phyloP scores from a whole-genome alignment of 164 flowering plant genomes.

The Annona cherimola region DNA sequence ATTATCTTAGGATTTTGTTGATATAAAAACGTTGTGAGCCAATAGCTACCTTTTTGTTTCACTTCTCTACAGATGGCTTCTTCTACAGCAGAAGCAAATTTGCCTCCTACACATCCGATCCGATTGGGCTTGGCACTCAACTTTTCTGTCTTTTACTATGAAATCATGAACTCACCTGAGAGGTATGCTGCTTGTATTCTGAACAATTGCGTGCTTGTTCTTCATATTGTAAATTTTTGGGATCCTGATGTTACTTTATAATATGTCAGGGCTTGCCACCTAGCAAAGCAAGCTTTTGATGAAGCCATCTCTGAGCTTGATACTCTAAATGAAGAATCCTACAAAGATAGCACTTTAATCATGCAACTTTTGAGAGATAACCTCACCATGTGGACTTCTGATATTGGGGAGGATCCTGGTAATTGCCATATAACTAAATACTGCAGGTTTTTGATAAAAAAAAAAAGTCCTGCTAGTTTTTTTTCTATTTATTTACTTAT shows the following conservation, averaged over 20 bases:
- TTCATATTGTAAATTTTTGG: background rate
- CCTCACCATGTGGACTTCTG: conserved; percentile 61
- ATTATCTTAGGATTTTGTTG: background rate
- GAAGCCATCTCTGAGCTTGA: conserved; percentile 60
- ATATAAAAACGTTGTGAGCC: background rate
- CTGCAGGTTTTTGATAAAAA: too few relatives aligned
- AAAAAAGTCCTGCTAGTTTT: too few relatives aligned
- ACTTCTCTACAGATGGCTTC: conserved; percentile 32
- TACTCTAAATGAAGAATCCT: conserved; percentile 47
- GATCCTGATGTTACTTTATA: conserved; percentile 1
- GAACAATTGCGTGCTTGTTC: background rate
- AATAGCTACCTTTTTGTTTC: background rate
- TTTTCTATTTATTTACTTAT: too few relatives aligned
- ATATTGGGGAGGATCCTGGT: conserved; percentile 59
- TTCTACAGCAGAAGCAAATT: conserved; percentile 33
- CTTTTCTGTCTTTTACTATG: conserved; percentile 53
- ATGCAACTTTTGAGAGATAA: conserved; percentile 59
- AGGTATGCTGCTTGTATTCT: conserved; percentile 20
- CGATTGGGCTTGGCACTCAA: conserved; percentile 51
- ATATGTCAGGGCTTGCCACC: conserved; percentile 48
- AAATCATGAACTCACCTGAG: conserved; percentile 52
- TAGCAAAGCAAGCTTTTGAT: conserved; percentile 58
- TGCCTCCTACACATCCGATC: conserved; percentile 48
- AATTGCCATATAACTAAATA: conserved; percentile 4
- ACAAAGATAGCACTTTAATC: conserved; percentile 56